Evolutionary conservation across 2,329 filamentous ascomycete genomes (phyloP), one percentile per base, ranked within the genome.

Genomic region (Neofusicoccum sp.): DNA sequence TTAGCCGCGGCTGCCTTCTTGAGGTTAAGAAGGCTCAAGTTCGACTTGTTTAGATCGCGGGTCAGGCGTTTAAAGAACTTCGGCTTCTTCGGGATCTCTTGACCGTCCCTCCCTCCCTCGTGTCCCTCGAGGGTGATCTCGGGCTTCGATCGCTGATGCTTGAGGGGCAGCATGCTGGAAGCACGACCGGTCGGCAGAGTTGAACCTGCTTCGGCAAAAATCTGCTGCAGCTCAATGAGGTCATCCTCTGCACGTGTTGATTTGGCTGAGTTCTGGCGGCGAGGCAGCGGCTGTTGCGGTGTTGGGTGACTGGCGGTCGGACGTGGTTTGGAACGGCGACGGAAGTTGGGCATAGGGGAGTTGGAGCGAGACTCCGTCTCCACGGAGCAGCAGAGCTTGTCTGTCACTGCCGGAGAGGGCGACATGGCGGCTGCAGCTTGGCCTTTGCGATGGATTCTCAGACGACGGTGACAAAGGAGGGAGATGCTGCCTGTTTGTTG

Each of bases 191-290:
- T n/a, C 24, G 36, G 26, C 34, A 40, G n/a, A 2, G 36, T 41
- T 4, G 51, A 56, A 9, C 51, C 62, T 3, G 67, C 70, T 64
- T 68, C 69, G 41, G 70, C 61, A 61, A 75, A 74, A 43, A 74
- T 72, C 12, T 71, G 66, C 5, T 65, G 70, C 8, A 75, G 65
- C 58, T 74, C 71, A 33, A 70, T 65, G 6, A 74, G 63, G 7
- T 74, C 71, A 30, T 71, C 38, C 12, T 11, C 16, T 3, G 9
- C 43, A 6, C 20, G 36, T n/a, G n/a, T n/a, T 3, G 51, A 43
- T 24, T 4, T 9, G 28, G 8, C 12, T 8, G 36, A 31, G n/a
- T 43, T 9, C 16, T 43, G 38, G 28, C 14, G 49, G 20, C 30
- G 20, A 7, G 28, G 48, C 1, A 28, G 33, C 26, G 34, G 34